phyloP scores from a whole-genome alignment of 2,329 filamentous ascomycete genomes.

The Pseudogymnoascus sp. region DNA sequence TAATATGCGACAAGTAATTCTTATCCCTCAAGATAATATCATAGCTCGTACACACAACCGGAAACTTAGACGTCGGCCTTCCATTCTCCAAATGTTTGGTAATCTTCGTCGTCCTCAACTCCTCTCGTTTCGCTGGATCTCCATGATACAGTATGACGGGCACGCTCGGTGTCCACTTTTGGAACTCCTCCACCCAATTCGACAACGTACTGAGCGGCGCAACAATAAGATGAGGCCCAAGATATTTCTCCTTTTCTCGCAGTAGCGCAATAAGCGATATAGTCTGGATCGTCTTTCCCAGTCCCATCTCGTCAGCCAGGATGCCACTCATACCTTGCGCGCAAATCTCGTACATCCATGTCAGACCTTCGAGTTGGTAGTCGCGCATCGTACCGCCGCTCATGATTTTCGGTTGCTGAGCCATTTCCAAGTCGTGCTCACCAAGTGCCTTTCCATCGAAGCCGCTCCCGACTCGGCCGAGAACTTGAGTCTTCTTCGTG shows the following conservation, averaged over 20 bases:
- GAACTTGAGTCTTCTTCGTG: slow-evolving; percentile 53
- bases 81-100: slow-evolving; percentile 58
- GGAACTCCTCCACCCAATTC: slow-evolving; percentile 94
- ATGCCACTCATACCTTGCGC: slow-evolving; percentile 56
- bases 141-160: slow-evolving; percentile 90
- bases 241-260: slow-evolving; percentile 74
- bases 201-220: slow-evolving; percentile 85
- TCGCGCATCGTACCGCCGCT: slow-evolving; percentile 84
- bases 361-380: slow-evolving; percentile 89
- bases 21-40: slow-evolving; percentile 93
- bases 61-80: slow-evolving; percentile 59
- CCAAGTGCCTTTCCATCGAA: slow-evolving; percentile 52
- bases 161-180: slow-evolving; percentile 80
- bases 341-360: slow-evolving; percentile 71
- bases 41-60: slow-evolving; percentile 88
- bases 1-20: slow-evolving; percentile 69
- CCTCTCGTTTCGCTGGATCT: slow-evolving; percentile 64
- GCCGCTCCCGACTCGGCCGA: slow-evolving; percentile 53
- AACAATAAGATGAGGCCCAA: slow-evolving; percentile 82
- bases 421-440: slow-evolving; percentile 65
- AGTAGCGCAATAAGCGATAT: slow-evolving; percentile 60
- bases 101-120: slow-evolving; percentile 65
- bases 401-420: slow-evolving; percentile 76
- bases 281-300: slow-evolving; percentile 49
- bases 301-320: slow-evolving; percentile 54